These are phyloP conservation scores for Pseudevernia furfuracea DNA, from an alignment of 495 filamentous ascomycete species.

Conservation along the genomic window DNA sequence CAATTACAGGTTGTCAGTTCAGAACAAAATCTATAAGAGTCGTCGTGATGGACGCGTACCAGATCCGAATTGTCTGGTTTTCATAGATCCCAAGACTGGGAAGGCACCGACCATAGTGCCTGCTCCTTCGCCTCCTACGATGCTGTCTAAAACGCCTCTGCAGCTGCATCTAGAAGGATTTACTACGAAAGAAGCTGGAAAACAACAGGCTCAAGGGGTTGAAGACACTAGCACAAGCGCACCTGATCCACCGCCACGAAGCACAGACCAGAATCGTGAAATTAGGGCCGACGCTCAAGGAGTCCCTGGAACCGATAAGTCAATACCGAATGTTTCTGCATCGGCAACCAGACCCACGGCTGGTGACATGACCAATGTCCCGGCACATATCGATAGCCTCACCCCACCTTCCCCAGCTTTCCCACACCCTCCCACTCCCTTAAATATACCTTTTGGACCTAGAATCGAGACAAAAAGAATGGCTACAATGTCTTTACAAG, in stretches of 20 bases:
- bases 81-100: conserved; percentile 36
- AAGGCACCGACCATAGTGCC: conserved; percentile 8
- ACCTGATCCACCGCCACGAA: not conserved
- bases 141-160: conserved; percentile 15
- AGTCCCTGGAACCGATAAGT: not conserved
- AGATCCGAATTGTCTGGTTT: conserved; percentile 37
- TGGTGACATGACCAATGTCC: not conserved
- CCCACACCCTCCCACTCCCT: not conserved
- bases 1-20: conserved; percentile 21
- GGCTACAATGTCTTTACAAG: not conserved
- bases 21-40: conserved; percentile 34
- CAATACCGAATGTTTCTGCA: not conserved
- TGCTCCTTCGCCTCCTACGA: not conserved
- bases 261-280: not conserved
- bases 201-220: not conserved
- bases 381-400: not conserved
- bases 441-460: not conserved
- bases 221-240: not conserved
- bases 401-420: not conserved
- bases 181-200: not conserved
- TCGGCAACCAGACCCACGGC: not conserved
- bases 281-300: not conserved
- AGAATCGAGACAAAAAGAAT: not conserved
- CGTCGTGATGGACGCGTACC: conserved; percentile 39
- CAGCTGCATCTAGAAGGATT: conserved; percentile 15